Evolutionary conservation across 306 rosid genomes (phyloP), one percentile per base, ranked within the genome.

Genomic region (Boehmeria nivea): DNA sequence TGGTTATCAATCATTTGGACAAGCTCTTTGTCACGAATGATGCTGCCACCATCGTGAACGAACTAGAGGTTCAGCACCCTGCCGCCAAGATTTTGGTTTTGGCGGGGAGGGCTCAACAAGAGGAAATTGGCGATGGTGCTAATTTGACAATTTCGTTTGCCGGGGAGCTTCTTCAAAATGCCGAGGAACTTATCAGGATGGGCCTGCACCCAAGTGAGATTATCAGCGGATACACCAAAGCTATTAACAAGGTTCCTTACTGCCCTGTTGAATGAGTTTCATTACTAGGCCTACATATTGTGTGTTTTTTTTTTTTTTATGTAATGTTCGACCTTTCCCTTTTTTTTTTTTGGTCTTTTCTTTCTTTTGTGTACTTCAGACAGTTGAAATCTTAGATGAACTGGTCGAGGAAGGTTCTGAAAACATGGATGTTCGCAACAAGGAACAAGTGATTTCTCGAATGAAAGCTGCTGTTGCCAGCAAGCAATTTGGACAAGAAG

Each of bases 401-500:
- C 69, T 91, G 54, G 87, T 87, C 17, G 98, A 82, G 81, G 27
- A 73, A 5, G 93, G 87, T 57, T 91, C 98, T 2, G 96, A 91
- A 65, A 84, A 24, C 54, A 91, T 91, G 89, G 95, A 91, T 75
- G 93, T 91, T 28, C 89, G 96, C 42, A 66, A 68, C 62, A 91
- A 91, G 77, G 81, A 78, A 19, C 84, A 91, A 78, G 96, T 87
- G 67, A 54, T 91, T 64, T 68, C 62, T 7, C 78, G 98, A 59
- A 84, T 87, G 89, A 91, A 70, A 67, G 94, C 96, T 27, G 87
- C 98, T 12, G 81, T 91, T 70, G 98, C 98, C 54, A 91, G 98
- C 95, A 91, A 91, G 79, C 98, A 91, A 59, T 91, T 76, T 17
- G 98, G 96, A 50, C 98, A 59, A 73, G 98, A 91, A 71, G 96